Evolutionary conservation across 2,329 filamentous ascomycete species (phyloP).

Genomic region (Ascochyta rabiei): DNA sequence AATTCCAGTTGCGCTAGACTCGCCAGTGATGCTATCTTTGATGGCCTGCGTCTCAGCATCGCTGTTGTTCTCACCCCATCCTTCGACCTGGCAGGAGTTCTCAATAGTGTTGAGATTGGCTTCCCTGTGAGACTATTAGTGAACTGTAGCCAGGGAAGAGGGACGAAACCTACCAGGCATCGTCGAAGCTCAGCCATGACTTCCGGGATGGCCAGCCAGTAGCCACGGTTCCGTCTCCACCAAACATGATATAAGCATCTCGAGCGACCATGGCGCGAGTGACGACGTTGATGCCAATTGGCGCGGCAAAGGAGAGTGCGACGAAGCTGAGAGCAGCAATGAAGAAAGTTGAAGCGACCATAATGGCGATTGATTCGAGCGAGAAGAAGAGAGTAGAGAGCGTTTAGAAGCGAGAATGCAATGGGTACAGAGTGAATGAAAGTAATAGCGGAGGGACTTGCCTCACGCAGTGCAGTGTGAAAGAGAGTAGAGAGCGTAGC

Average conservation of each 20-base stretch:
- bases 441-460: conserved; percentile 12
- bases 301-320: conserved; percentile 31
- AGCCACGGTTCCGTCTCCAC: conserved; percentile 45
- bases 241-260: conserved; percentile 31
- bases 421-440: conserved; percentile 3
- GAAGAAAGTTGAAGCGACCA: conserved; percentile 26
- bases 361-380: conserved; percentile 9
- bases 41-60: conserved; percentile 48
- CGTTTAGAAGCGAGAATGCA: not conserved
- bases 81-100: conserved; percentile 45
- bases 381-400: not conserved
- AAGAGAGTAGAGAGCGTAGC: conserved; percentile 4
- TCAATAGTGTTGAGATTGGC: conserved; percentile 46
- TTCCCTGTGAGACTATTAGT: conserved; percentile 26
- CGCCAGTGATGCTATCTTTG: conserved; percentile 46
- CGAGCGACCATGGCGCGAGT: conserved; percentile 25
- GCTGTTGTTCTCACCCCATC: conserved; percentile 46
- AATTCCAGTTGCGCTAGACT: conserved; percentile 39
- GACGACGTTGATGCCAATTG: conserved; percentile 19
- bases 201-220: conserved; percentile 47
- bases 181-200: conserved; percentile 46
- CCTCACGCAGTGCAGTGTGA: conserved; percentile 6
- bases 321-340: conserved; percentile 39
- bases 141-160: not conserved
- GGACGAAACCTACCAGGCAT: conserved; percentile 32